phyloP scores from a whole-genome alignment of 192 early-diverging fungal species.

The Chytriomyces hyalinus region DNA sequence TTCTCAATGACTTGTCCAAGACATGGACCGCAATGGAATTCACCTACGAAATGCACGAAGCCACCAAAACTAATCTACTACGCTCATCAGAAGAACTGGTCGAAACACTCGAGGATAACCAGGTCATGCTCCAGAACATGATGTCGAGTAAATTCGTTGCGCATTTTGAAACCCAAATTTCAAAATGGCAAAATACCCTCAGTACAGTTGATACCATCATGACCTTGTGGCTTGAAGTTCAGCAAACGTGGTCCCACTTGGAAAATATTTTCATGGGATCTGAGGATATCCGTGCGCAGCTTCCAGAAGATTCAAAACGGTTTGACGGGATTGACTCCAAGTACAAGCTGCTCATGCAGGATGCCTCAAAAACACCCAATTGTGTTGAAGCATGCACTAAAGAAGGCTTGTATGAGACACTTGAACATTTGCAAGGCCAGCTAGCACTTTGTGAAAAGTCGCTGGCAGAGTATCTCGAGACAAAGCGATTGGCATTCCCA shows the following conservation, averaged over 20 bases:
- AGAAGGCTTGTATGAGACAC: conserved; percentile 60
- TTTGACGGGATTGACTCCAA: conserved; percentile 66
- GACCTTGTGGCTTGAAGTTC: conserved; percentile 67
- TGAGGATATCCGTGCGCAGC: conserved; percentile 68
- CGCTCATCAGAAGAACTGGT: conserved; percentile 67
- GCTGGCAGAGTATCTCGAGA: conserved; percentile 69
- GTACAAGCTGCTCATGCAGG: conserved; percentile 65
- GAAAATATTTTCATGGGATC: conserved; percentile 74
- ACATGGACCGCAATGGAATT: conserved; percentile 70
- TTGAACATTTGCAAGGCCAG: conserved; percentile 63
- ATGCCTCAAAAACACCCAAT: conserved; percentile 64
- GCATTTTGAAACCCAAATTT: conserved; percentile 69
- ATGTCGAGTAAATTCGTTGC: conserved; percentile 70
- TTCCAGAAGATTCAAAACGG: conserved; percentile 68
- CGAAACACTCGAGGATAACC: conserved; percentile 71
- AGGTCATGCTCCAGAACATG: conserved; percentile 74
- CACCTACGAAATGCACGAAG: conserved; percentile 67
- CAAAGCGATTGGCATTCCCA: conserved; percentile 68
- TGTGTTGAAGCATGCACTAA: conserved; percentile 62
- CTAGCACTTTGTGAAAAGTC: conserved; percentile 71
- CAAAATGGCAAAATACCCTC: conserved; percentile 67
- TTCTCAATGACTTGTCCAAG: conserved; percentile 68
- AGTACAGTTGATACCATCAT: conserved; percentile 65
- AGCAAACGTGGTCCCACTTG: conserved; percentile 69
- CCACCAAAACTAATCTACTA: conserved; percentile 56